Evolutionary conservation across 768 basidiomycete species (phyloP), one percentile per base, ranked within the genome.

Genomic region (Russula compacta): DNA sequence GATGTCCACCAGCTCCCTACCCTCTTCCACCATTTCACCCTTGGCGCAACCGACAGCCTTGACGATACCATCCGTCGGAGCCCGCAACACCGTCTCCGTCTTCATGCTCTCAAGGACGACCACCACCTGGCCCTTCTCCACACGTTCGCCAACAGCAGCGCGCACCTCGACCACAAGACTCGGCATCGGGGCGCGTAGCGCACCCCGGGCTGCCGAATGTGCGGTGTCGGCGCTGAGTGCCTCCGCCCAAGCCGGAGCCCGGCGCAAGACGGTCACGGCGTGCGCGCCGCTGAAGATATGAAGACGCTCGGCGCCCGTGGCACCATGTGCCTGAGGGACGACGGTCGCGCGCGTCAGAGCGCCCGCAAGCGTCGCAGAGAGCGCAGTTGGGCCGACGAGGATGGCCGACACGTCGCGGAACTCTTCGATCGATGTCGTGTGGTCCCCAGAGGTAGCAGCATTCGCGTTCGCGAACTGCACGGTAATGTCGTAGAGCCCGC

Each of bases 41-140:
- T 88, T 87, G 72, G 76, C 80, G 69, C 90, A 94, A 14, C 82
- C 82, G 14, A 95, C 81, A 48, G 80, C 76, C 67, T 78, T 83
- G 8, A 95, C 85, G 6, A 84, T 75, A 4, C 92, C 94, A 40
- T 80, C 75, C 8, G 75, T 76, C 61, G 84, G 80, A 14, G 91
- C 84, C 56, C 92, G 78, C 64, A 97, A 72, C 44, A 92, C 88
- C 42, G 89, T 95, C 75, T 95, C 93, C 65, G 93, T 97, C 82
- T 98, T 98, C 94, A 97, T 98, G 69, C 93, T 95, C 75, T 95
- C 94, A 69, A 95, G 73, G 6, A 95, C 83, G 35, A 93, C 84
- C 9, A 92, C 79, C 8, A 82, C 82, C 69, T 94, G 88, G 0
- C 91, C 92, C 68, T 81, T 85, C 73, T 86, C 84, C 43, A 97